phyloP scores from a whole-genome alignment of 2,329 filamentous ascomycete genomes.

The Hypoxylon sp. region DNA sequence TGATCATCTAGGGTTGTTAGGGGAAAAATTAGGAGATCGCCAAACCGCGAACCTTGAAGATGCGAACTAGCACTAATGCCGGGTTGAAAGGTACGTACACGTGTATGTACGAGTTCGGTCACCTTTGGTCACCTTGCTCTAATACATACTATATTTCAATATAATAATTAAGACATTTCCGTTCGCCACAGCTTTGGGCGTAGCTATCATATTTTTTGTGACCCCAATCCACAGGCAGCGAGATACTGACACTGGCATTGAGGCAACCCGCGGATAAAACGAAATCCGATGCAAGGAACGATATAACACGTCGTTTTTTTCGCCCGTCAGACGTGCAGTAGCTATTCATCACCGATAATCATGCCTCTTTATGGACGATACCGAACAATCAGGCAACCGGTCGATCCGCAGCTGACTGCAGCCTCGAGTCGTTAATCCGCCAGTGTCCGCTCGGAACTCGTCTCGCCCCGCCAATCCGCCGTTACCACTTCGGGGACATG shows the following conservation, averaged over 20 bases:
- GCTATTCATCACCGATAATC: slow-evolving; percentile 31
- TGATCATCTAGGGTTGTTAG: slow-evolving; percentile 16
- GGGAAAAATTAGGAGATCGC: not conserved
- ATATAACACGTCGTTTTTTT: slow-evolving; percentile 22
- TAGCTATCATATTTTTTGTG: not conserved
- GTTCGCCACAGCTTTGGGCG: slow-evolving; percentile 28
- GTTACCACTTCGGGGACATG: slow-evolving; percentile 10
- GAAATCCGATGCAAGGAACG: slow-evolving; percentile 6
- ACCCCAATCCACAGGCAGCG: not conserved
- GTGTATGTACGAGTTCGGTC: not conserved
- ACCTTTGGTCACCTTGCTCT: no score
- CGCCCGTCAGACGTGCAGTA: slow-evolving; percentile 26
- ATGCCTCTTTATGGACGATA: slow-evolving; percentile 12
- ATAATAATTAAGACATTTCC: not conserved
- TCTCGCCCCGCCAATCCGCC: slow-evolving; percentile 30
- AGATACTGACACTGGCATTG: not conserved
- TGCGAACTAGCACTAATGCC: slow-evolving; percentile 15
- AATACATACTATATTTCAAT: no score
- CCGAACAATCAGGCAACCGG: slow-evolving; percentile 9
- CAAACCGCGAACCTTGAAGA: slow-evolving; percentile 22
- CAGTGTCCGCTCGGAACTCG: slow-evolving; percentile 29
- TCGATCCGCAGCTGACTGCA: slow-evolving; percentile 29
- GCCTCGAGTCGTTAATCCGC: slow-evolving; percentile 19
- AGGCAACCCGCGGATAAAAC: not conserved
- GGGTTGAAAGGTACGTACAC: slow-evolving; percentile 7